Percentiles rank a stretch among this genome's conserved stretches.
phyloP scores from a whole-genome alignment of 2,329 filamentous ascomycete species.

The Claviceps monticola region DNA sequence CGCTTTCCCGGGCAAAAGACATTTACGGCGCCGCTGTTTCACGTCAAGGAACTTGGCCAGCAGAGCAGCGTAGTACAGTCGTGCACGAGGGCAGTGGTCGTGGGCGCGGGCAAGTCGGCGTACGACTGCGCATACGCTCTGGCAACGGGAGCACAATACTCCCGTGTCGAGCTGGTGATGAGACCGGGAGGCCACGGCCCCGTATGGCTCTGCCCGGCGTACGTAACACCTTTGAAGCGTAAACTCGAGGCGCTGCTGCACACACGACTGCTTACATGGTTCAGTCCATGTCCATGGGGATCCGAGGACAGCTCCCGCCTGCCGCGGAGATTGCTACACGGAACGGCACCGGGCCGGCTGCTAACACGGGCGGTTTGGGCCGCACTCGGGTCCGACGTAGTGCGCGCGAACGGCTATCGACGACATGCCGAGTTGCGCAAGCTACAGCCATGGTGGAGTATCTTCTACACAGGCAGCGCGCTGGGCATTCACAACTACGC shows the following conservation, averaged over 20 bases:
- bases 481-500: not conserved
- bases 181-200: conserved; percentile 37
- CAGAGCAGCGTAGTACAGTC: conserved; percentile 17
- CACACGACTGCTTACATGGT: conserved; percentile 46
- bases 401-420: conserved; percentile 31
- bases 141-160: conserved; percentile 18
- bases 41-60: conserved; percentile 27
- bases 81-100: conserved; percentile 26
- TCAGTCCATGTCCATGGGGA: conserved; percentile 53
- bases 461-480: not conserved
- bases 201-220: conserved; percentile 37
- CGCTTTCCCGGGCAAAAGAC: conserved; percentile 20
- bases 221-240: conserved; percentile 46
- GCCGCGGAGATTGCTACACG: conserved; percentile 34
- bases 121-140: conserved; percentile 44
- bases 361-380: conserved; percentile 36
- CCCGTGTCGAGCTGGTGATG: conserved; percentile 35
- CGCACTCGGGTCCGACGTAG: conserved; percentile 31
- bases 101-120: conserved; percentile 44
- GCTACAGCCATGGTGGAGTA: not conserved
- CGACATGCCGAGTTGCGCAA: conserved; percentile 20
- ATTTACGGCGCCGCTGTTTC: conserved; percentile 27
- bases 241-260: conserved; percentile 42
- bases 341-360: conserved; percentile 32
- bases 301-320: conserved; percentile 33